phyloP scores from a whole-genome alignment of 192 early-diverging fungal species.

The Pilaira anomala region DNA sequence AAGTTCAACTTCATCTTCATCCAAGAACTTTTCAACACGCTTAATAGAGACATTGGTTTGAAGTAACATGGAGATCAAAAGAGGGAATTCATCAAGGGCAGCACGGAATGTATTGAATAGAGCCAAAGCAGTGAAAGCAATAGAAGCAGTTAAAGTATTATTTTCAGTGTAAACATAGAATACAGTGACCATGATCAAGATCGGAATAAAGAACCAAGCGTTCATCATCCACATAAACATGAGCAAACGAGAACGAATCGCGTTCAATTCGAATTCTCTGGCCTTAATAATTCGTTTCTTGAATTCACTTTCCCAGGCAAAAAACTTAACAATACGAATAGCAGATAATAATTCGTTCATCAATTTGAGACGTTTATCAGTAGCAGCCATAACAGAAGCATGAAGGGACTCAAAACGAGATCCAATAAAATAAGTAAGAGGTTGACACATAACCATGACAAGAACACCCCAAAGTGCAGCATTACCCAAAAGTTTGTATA shows the following conservation, averaged over 20 bases:
- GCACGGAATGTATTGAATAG: constrained; percentile 70
- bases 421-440: constrained; percentile 50
- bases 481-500: constrained; percentile 77
- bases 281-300: constrained; percentile 59
- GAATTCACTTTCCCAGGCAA: constrained; percentile 82
- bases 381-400: constrained; percentile 54
- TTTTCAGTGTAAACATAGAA: constrained; percentile 62
- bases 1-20: constrained; percentile 62
- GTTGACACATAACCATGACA: constrained; percentile 62
- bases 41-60: constrained; percentile 63
- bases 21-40: constrained; percentile 74
- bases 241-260: constrained; percentile 48
- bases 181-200: constrained; percentile 58
- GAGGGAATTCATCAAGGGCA: constrained; percentile 61
- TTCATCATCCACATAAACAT: constrained; percentile 56
- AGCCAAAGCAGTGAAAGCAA: constrained; percentile 69
- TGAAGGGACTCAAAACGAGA: constrained; percentile 44
- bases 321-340: constrained; percentile 92
- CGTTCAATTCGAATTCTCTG: constrained; percentile 62
- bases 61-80: constrained; percentile 54
- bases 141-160: constrained; percentile 57
- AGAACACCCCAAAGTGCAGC: constrained; percentile 79
- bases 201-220: constrained; percentile 55
- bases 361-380: constrained; percentile 76
- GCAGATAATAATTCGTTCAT: constrained; percentile 86